Percentiles rank a stretch among this genome's conserved stretches.
Conservation (phyloP, 2,329 filamentous ascomycete species). For the Mariannaea sp. region DNA sequence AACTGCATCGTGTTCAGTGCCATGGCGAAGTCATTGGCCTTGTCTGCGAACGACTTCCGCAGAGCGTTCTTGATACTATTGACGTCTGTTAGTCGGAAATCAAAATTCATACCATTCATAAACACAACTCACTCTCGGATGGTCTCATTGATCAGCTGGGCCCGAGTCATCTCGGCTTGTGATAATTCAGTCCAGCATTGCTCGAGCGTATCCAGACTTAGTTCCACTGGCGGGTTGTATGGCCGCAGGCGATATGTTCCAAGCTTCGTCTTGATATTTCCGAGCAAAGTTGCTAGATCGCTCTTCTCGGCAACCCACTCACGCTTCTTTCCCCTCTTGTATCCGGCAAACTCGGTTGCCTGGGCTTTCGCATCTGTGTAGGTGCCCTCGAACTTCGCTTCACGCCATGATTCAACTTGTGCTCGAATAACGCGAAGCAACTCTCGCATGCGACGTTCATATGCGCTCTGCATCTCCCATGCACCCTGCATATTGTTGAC, state of each 20-base stretch:
- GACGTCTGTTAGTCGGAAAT: slow-evolving; percentile 37
- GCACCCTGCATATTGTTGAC: slow-evolving; percentile 98
- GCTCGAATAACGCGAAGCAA: slow-evolving; percentile 75
- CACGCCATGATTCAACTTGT: slow-evolving; percentile 77
- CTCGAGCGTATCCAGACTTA: slow-evolving; percentile 83
- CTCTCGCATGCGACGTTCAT: slow-evolving; percentile 86
- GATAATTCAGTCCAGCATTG: slow-evolving; percentile 80
- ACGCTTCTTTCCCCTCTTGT: slow-evolving; percentile 89
- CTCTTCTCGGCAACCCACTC: slow-evolving; percentile 98
- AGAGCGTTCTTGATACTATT: slow-evolving; percentile 89
- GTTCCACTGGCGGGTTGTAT: slow-evolving; percentile 85
- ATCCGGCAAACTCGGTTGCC: slow-evolving; percentile 78
- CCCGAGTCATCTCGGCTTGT: slow-evolving; percentile 82
- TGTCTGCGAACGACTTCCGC: slow-evolving; percentile 91
- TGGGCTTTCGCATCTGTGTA: slow-evolving; percentile 93
- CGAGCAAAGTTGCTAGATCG: slow-evolving; percentile 87
- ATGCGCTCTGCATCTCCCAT: slow-evolving; percentile 99
- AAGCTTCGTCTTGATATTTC: slow-evolving; percentile 98
- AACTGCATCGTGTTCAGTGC: slow-evolving; percentile 93
- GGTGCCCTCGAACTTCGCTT: slow-evolving; percentile 84
- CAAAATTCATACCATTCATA: background rate
- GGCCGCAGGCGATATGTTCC: slow-evolving; percentile 90
- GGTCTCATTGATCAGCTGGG: slow-evolving; percentile 95
- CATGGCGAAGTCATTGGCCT: slow-evolving; percentile 96
- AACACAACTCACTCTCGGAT: slow-evolving; percentile 76